Conservation (phyloP, 179 eudicot species). For the Heliamphora pulchella region DNA sequence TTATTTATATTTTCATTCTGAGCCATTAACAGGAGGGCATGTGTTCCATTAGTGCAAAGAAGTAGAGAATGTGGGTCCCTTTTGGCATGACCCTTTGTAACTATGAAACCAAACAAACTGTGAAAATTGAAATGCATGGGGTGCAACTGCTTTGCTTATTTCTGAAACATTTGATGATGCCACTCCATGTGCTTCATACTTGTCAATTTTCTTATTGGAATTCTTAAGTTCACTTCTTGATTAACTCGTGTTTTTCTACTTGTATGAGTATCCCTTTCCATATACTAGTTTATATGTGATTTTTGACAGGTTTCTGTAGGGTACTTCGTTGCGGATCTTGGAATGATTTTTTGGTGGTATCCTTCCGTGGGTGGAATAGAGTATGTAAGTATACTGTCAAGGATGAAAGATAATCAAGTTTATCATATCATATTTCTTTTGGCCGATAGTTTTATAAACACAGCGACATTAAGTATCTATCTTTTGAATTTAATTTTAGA, state of each 20-base stretch:
- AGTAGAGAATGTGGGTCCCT: not conserved
- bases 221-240: not conserved
- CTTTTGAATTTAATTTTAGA: not conserved
- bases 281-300: constrained; percentile 10
- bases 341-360: constrained; percentile 86
- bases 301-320: constrained; percentile 88
- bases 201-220: not conserved
- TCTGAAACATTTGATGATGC: constrained; percentile 12
- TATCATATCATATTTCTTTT: not conserved
- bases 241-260: not conserved
- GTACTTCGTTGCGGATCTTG: constrained; percentile 89
- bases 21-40: not conserved
- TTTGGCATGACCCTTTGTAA: not conserved
- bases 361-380: constrained; percentile 94
- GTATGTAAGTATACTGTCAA: constrained; percentile 60
- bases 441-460: not conserved
- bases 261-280: not conserved
- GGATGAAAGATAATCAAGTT: not conserved
- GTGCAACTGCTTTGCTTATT: not conserved
- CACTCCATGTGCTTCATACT: not conserved
- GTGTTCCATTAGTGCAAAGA: not conserved
- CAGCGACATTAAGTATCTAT: not conserved
- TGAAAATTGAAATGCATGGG: not conserved
- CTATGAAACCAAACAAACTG: not conserved
- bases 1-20: not conserved